Conservation (phyloP, 352 stramenopile species). For the Globisporangium paddicum region DNA sequence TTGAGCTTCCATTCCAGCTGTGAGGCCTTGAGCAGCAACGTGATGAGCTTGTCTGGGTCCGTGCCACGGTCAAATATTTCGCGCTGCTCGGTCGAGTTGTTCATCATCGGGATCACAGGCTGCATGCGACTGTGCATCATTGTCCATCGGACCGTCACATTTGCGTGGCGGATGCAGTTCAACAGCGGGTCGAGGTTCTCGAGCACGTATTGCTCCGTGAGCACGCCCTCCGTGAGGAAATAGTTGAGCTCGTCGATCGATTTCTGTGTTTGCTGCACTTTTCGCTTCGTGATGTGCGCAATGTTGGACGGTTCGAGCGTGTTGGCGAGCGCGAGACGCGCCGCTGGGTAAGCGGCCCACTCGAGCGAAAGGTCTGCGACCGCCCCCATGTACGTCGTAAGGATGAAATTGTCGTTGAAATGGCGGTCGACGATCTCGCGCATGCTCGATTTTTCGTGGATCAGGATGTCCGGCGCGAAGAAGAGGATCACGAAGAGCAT, state of each 20-base stretch:
- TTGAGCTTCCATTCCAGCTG: slow-evolving; percentile 96
- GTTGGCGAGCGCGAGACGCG: slow-evolving; percentile 86
- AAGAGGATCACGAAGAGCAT: slow-evolving; percentile 96
- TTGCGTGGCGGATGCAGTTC: slow-evolving; percentile 89
- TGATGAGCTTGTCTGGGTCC: slow-evolving; percentile 85
- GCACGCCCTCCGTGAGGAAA: slow-evolving; percentile 88
- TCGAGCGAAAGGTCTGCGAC: slow-evolving; percentile 92
- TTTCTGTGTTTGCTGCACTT: slow-evolving; percentile 80
- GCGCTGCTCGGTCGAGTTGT: slow-evolving; percentile 73
- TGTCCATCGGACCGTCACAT: slow-evolving; percentile 92
- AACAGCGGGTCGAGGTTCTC: slow-evolving; percentile 90
- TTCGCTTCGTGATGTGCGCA: slow-evolving; percentile 84
- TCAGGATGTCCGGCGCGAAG: slow-evolving; percentile 91
- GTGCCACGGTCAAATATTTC: slow-evolving; percentile 81
- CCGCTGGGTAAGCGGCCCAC: slow-evolving; percentile 89
- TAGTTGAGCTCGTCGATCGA: slow-evolving; percentile 89
- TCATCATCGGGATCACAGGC: slow-evolving; percentile 84
- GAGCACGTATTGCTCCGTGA: slow-evolving; percentile 93
- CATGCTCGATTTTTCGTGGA: slow-evolving; percentile 90
- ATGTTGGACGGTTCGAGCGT: slow-evolving; percentile 87
- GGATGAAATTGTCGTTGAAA: slow-evolving; percentile 96
- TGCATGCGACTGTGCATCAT: slow-evolving; percentile 93
- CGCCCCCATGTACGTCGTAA: slow-evolving; percentile 94
- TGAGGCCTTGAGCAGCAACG: slow-evolving; percentile 90
- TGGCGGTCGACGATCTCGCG: slow-evolving; percentile 94